phyloP scores from a whole-genome alignment of 192 early-diverging fungal species.

The Coemansia sp. region DNA sequence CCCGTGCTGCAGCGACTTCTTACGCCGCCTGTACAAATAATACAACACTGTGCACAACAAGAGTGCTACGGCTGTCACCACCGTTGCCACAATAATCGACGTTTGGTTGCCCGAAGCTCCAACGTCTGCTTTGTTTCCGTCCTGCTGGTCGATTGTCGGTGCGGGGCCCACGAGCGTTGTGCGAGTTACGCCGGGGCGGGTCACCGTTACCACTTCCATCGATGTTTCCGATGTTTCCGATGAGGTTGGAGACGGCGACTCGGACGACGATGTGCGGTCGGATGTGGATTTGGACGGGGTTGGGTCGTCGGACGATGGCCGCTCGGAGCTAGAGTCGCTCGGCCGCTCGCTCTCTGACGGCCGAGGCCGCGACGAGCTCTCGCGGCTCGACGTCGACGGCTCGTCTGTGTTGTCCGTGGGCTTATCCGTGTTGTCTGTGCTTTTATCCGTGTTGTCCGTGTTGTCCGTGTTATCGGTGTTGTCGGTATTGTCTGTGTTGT shows the following conservation, averaged over 20 bases:
- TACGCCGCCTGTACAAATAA: slow-evolving; percentile 36
- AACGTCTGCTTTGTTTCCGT: slow-evolving; percentile 51
- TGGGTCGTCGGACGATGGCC: background rate
- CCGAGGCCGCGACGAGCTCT: slow-evolving; percentile 7
- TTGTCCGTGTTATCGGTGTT: background rate
- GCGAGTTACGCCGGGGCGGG: slow-evolving; percentile 27
- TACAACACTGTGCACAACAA: slow-evolving; percentile 34
- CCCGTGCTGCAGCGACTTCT: slow-evolving; percentile 24
- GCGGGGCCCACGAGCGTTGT: slow-evolving; percentile 28
- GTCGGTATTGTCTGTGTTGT: too few species aligned
- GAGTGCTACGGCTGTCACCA: slow-evolving; percentile 33
- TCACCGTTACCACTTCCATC: slow-evolving; percentile 39
- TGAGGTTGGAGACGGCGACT: slow-evolving; percentile 12
- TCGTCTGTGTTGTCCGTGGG: background rate
- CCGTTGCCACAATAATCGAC: slow-evolving; percentile 41
- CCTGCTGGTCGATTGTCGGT: slow-evolving; percentile 41
- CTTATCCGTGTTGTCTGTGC: background rate
- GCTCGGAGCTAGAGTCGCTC: background rate
- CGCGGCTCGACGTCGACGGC: slow-evolving; percentile 7
- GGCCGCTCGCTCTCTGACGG: background rate
- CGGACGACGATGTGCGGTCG: slow-evolving; percentile 6
- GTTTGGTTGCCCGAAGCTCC: slow-evolving; percentile 39
- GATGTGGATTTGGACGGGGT: background rate
- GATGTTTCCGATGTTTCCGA: background rate
- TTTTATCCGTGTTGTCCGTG: background rate